These are phyloP conservation scores for Wolfiporia cocos DNA, from an alignment of 1,284 basidiomycete species.

Conservation along the genomic window DNA sequence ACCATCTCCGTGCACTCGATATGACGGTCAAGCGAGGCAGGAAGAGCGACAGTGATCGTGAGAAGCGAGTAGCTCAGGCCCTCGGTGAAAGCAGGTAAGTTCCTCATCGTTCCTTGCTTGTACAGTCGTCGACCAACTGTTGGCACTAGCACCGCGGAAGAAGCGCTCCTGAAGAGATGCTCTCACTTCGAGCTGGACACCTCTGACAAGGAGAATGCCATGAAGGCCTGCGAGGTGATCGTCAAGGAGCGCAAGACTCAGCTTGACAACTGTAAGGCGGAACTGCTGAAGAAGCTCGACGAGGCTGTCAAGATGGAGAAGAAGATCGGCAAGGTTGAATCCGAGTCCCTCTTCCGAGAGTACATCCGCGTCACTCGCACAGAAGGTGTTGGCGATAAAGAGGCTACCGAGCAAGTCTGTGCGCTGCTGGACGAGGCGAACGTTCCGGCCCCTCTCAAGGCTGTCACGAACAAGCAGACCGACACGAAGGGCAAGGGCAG, in stretches of 20 bases:
- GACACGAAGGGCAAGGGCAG: constrained; percentile 44
- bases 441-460: constrained; percentile 31
- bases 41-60: constrained; percentile 88
- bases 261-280: constrained; percentile 71
- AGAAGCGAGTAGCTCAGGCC: constrained; percentile 80
- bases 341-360: constrained; percentile 77
- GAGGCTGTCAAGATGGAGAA: constrained; percentile 64
- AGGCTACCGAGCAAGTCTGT: constrained; percentile 58
- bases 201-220: constrained; percentile 65
- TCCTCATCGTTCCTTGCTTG: not conserved
- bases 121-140: too few species aligned
- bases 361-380: constrained; percentile 62
- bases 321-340: constrained; percentile 51
- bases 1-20: constrained; percentile 84
- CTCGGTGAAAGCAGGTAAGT: constrained; percentile 81
- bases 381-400: constrained; percentile 70
- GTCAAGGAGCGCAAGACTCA: constrained; percentile 78
- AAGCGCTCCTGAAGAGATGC: constrained; percentile 88
- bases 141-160: constrained; percentile 67
- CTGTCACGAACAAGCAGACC: constrained; percentile 21
- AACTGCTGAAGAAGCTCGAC: constrained; percentile 64
- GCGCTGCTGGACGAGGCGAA: constrained; percentile 58
- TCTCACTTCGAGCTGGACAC: constrained; percentile 90
- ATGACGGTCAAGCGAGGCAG: constrained; percentile 82
- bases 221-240: constrained; percentile 91